Percentiles rank a stretch among this genome's conserved stretches.
Conservation (phyloP, 2,329 filamentous ascomycete genomes). For the Fonsecaea pedrosoi region DNA sequence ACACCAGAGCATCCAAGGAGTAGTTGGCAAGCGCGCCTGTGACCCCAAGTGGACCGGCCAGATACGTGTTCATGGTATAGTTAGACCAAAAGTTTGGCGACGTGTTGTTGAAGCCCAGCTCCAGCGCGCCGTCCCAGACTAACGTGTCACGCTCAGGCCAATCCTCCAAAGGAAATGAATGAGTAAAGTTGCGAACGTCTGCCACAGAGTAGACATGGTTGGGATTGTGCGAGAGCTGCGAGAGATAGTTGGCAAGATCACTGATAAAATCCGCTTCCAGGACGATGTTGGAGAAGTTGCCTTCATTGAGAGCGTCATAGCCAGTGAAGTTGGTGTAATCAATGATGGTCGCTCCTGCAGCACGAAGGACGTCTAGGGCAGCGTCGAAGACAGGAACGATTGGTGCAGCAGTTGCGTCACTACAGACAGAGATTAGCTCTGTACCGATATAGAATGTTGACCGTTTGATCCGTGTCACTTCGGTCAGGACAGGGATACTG, state of each 20-base stretch:
- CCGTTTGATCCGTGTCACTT: neutral
- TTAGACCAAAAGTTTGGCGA: slow-evolving; percentile 63
- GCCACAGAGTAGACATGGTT: slow-evolving; percentile 59
- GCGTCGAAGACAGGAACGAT: slow-evolving; percentile 62
- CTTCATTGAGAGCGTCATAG: slow-evolving; percentile 48
- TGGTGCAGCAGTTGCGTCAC: slow-evolving; percentile 46
- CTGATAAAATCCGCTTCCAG: slow-evolving; percentile 66
- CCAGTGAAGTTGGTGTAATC: slow-evolving; percentile 66
- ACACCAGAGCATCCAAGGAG: slow-evolving; percentile 66
- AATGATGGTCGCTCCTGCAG: slow-evolving; percentile 66
- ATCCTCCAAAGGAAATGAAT: slow-evolving; percentile 59
- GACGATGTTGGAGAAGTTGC: slow-evolving; percentile 50
- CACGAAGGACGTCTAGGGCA: slow-evolving; percentile 60
- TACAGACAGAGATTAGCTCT: neutral
- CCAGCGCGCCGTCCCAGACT: slow-evolving; percentile 62
- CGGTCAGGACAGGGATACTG: neutral
- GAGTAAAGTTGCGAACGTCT: slow-evolving; percentile 64
- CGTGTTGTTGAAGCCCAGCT: slow-evolving; percentile 64
- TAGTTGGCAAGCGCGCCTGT: slow-evolving; percentile 64
- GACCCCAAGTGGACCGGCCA: slow-evolving; percentile 66
- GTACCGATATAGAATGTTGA: neutral
- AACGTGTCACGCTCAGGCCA: slow-evolving; percentile 67
- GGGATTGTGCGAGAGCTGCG: slow-evolving; percentile 64
- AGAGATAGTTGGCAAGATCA: slow-evolving; percentile 66
- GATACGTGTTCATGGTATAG: slow-evolving; percentile 61